A percentile compares a stretch with the other conserved stretches of the same genome.
phyloP scores from a whole-genome alignment of 208 protist genomes.

The Trypanosoma melophagium region DNA sequence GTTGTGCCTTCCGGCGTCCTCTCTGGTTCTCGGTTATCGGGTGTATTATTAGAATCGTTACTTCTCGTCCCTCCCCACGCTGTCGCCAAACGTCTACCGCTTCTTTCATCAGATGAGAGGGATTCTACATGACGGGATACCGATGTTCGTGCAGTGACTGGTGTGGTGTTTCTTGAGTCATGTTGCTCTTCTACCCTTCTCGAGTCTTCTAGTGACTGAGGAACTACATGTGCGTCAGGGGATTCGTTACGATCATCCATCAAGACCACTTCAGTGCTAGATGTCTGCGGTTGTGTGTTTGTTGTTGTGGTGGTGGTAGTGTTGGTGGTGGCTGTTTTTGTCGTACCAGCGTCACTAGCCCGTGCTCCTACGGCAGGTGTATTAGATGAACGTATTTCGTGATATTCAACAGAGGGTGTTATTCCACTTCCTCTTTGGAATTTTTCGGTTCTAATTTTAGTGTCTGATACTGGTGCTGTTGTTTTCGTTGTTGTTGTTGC shows the following conservation, averaged over 20 bases:
- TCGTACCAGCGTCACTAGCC: neutral
- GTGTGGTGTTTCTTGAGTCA: neutral
- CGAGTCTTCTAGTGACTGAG: constrained; percentile 1
- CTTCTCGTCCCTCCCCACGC: neutral
- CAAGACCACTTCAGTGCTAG: constrained; percentile 8
- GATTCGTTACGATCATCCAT: neutral
- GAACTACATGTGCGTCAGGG: neutral
- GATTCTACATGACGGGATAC: neutral
- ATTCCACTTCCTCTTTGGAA: no score
- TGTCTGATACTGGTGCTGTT: no score
- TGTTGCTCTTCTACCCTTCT: no score
- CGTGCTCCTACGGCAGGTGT: neutral
- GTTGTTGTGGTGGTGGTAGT: neutral
- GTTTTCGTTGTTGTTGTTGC: neutral
- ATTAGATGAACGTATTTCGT: neutral
- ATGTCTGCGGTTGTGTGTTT: constrained; percentile 2
- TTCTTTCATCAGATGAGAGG: neutral
- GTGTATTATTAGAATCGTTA: neutral
- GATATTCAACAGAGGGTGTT: neutral
- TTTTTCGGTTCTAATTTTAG: no score
- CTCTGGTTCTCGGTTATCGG: neutral
- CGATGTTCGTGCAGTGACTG: neutral
- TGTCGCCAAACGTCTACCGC: neutral
- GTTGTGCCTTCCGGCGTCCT: neutral
- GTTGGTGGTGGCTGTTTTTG: no score